Evolutionary conservation across 164 flowering plant genomes (phyloP).

Genomic region (Berberis vulgaris): DNA sequence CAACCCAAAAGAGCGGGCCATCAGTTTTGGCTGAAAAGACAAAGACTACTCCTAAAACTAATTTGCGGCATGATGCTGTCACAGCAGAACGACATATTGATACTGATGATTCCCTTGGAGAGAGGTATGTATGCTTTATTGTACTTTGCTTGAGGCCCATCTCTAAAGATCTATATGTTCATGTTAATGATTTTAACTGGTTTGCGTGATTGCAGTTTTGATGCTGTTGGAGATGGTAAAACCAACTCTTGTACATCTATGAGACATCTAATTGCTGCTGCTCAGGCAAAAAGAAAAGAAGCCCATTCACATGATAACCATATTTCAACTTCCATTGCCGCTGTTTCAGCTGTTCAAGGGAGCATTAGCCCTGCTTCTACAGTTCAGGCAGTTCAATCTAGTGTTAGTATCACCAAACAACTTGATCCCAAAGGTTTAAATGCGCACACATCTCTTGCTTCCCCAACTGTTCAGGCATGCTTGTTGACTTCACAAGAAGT

Average conservation of each 20-base stretch:
- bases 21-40: constrained; percentile 33
- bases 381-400: constrained; percentile 27
- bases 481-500: constrained; percentile 27
- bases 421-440: constrained; percentile 33
- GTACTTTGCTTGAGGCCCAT: not conserved
- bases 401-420: constrained; percentile 23
- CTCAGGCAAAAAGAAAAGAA: constrained; percentile 81
- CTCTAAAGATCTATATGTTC: not conserved
- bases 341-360: constrained; percentile 24
- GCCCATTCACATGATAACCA: constrained; percentile 38
- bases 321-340: constrained; percentile 18
- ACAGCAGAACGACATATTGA: not conserved
- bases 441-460: constrained; percentile 21
- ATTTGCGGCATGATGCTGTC: constrained; percentile 15
- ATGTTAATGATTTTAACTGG: not conserved
- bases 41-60: constrained; percentile 35
- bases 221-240: constrained; percentile 30
- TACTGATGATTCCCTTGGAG: constrained; percentile 18
- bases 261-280: constrained; percentile 91
- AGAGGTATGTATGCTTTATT: constrained; percentile 23
- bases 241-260: constrained; percentile 56
- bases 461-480: constrained; percentile 46
- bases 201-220: constrained; percentile 23
- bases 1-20: constrained; percentile 32
- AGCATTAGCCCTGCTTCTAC: constrained; percentile 45